phyloP scores from a whole-genome alignment of 2,329 filamentous ascomycete genomes.

The Colletotrichum sp. region DNA sequence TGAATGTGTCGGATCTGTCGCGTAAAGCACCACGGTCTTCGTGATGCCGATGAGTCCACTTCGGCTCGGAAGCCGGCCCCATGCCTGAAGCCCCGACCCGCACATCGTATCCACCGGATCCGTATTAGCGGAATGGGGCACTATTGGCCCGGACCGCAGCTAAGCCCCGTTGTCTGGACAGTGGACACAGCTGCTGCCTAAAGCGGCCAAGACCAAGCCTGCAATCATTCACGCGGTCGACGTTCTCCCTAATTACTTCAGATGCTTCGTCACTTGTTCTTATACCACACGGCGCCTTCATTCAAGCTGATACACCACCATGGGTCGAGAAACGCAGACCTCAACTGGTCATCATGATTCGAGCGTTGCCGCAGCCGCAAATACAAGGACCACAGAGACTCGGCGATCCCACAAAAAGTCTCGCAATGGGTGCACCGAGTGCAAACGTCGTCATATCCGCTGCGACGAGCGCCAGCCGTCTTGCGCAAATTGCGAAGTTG shows the following conservation, averaged over 20 bases:
- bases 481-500: neutral
- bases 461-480: neutral
- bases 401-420: neutral
- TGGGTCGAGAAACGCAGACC: neutral
- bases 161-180: neutral
- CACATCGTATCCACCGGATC: neutral
- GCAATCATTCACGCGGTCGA: neutral
- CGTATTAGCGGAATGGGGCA: neutral
- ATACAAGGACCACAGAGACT: neutral
- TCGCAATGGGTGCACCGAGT: neutral
- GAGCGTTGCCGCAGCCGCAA: neutral
- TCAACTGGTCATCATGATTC: neutral
- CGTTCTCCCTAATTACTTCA: neutral
- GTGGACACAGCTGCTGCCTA: neutral
- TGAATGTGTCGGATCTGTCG: too few relatives aligned
- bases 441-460: neutral
- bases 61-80: neutral
- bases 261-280: neutral
- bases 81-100: too few relatives aligned
- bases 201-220: neutral
- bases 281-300: neutral
- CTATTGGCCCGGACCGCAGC: neutral
- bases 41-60: neutral
- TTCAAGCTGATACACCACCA: neutral
- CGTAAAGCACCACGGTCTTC: neutral